These are phyloP conservation scores for Sporothrix protearum DNA, from an alignment of 2,329 filamentous ascomycete genomes.

Conservation along the genomic window DNA sequence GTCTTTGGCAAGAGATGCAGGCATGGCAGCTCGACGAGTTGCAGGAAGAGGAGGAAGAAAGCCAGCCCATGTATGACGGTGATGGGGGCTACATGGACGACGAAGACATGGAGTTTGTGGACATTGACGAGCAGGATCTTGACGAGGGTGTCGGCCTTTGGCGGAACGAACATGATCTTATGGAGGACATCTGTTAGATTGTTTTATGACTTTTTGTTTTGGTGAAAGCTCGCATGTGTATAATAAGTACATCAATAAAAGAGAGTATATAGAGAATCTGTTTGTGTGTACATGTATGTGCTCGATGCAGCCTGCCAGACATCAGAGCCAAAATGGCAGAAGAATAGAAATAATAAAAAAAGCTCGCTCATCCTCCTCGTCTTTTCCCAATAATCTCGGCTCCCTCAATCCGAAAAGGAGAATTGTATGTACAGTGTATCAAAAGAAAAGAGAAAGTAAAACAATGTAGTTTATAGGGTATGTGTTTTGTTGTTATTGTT, in stretches of 20 bases:
- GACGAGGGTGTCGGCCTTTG: conserved; percentile 17
- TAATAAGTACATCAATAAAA: not conserved
- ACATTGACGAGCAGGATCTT: conserved; percentile 8
- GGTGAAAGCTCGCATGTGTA: not conserved
- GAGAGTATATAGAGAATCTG: not conserved
- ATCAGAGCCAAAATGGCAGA: conserved; percentile 21
- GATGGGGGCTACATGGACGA: not conserved
- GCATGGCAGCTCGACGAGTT: not conserved
- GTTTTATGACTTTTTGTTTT: not conserved
- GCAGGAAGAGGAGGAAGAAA: not conserved
- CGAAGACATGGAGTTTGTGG: conserved; percentile 16
- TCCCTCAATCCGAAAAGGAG: not conserved
- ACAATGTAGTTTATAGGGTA: not conserved
- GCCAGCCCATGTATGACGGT: not conserved
- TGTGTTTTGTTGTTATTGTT: not conserved
- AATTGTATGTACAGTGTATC: conserved; percentile 6
- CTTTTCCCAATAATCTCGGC: not conserved
- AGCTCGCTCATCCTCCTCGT: not conserved
- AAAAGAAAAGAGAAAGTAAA: not conserved
- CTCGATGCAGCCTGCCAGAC: conserved; percentile 28
- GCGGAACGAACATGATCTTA: conserved; percentile 7
- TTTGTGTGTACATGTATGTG: not conserved
- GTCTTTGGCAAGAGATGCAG: not conserved
- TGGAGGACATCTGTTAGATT: not conserved
- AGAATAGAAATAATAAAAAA: not conserved